Base-by-base conservation (phyloP, 148 eudicot genomes). In the Tetragonia tetragonoides region DNA sequence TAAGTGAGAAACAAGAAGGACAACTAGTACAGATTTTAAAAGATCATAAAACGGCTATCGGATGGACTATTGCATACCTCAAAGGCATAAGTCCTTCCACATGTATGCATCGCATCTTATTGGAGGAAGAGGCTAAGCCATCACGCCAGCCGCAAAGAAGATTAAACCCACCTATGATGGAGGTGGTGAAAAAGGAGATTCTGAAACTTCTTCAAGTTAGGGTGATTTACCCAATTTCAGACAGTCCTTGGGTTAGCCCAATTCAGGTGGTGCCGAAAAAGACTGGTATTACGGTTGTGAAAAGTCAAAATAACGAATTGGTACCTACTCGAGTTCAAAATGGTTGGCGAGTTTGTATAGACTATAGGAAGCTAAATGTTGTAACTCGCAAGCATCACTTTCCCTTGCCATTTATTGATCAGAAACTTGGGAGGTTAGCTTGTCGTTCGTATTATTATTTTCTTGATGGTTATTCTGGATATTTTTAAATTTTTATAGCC, bases 371-470 rank as follows among this genome's bases (percentile, higher is more conserved):
- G 0, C 17, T 78, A 7, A 70, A 70, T 61, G 5, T 39, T 3
- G 20, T 37, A 3, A 57, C 17, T 4, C 10, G 73, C 12, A 73
- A 79, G 23, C 65, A 79, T 38, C 82, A 79, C 20, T 79, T 73
- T 16, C 65, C 77, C 10, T 2, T 54, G 4, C 72, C 73, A 17
- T 79, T 38, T 46, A 37, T 66, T 6, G 73, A 38, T 28, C 66
- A 49, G 10, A 57, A 65, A 12, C 8, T 53, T 6, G 73, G 64
- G 7, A 46, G 54, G 10, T 28, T 73, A 11, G 53, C 46, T 15
- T 10, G 53, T 2, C 57, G 53, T 7, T 9, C 62, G 3, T 66
- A 16, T 46, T 76, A 76, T 46, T 76, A 15, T 76, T 76, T 76
- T 18, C 44, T 76, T 20, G 72, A 76, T 46, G 78, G 60, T 5